These are phyloP conservation scores for Crithidia mellificae DNA, from an alignment of 208 protist species.

Conservation along the genomic window DNA sequence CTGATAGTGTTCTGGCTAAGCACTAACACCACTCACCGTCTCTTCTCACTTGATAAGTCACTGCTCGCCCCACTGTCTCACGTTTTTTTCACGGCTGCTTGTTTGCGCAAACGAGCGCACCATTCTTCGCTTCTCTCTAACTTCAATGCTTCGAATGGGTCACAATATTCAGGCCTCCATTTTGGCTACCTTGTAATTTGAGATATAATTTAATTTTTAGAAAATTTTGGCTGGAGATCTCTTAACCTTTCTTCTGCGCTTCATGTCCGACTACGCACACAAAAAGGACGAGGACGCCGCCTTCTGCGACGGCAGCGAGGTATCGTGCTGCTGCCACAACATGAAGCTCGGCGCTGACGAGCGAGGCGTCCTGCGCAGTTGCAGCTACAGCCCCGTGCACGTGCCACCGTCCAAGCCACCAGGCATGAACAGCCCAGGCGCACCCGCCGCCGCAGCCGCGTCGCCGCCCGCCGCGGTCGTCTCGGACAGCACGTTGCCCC, in stretches of 20 bases:
- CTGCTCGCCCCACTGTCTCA: too few relatives aligned
- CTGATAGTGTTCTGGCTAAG: too few relatives aligned
- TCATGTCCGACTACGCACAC: conserved; percentile 10
- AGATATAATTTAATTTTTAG: not conserved
- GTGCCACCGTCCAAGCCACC: not conserved
- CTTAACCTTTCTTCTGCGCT: not conserved
- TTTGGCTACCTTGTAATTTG: not conserved
- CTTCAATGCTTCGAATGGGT: too few relatives aligned
- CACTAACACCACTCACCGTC: too few relatives aligned
- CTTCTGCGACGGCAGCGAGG: conserved; percentile 2
- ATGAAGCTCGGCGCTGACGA: not conserved
- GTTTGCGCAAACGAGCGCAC: too few relatives aligned
- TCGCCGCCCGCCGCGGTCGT: not conserved
- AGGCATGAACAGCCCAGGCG: not conserved
- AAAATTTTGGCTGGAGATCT: too few relatives aligned
- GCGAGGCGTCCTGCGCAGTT: not conserved
- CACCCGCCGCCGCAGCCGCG: not conserved
- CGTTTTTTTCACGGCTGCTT: too few relatives aligned
- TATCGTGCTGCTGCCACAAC: not conserved
- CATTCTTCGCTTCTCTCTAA: too few relatives aligned
- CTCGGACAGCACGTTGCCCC: conserved; percentile 27
- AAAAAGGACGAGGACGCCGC: conserved; percentile 10
- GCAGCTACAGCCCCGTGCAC: conserved; percentile 4
- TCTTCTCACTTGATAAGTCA: too few relatives aligned
- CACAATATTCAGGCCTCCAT: too few relatives aligned